Conservation (phyloP, 345 rosid species). For the Euclidium syriacum region DNA sequence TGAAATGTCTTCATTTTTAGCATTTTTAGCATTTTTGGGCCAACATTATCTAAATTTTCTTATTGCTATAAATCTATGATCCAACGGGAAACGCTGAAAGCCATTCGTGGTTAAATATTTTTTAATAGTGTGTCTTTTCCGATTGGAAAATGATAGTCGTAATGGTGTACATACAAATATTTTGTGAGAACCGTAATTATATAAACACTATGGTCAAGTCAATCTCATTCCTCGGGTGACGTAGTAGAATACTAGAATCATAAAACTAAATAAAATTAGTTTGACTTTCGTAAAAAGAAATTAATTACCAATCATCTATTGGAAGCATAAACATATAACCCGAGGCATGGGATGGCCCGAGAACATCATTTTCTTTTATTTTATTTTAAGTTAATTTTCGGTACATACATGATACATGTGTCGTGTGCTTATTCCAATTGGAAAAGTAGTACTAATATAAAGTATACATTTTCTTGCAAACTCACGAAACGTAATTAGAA, state of each 20-base stretch:
- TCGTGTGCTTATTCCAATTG: constrained; percentile 1
- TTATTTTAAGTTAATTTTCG: neutral
- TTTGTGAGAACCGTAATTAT: neutral
- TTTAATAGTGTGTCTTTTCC: neutral
- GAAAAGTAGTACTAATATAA: neutral
- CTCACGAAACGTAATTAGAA: constrained; percentile 3
- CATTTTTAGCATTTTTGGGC: neutral
- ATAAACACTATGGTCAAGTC: constrained; percentile 10
- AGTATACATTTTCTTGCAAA: neutral
- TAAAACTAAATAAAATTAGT: neutral
- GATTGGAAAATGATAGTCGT: no score
- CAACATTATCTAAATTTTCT: neutral
- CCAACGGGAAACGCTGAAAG: no score
- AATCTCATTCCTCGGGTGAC: constrained; percentile 14
- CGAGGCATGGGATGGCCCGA: constrained; percentile 34
- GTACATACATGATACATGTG: constrained; percentile 20
- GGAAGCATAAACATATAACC: constrained; percentile 22
- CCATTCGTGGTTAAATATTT: neutral
- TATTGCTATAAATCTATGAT: neutral
- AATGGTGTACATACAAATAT: no score
- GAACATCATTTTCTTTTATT: constrained; percentile 22
- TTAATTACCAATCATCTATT: constrained; percentile 30
- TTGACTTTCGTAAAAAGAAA: constrained; percentile 22
- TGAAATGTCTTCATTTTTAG: neutral
- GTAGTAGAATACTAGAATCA: neutral